These are phyloP conservation scores for Neurospora cerealis DNA, from an alignment of 495 filamentous ascomycete species.

Conservation along the genomic window DNA sequence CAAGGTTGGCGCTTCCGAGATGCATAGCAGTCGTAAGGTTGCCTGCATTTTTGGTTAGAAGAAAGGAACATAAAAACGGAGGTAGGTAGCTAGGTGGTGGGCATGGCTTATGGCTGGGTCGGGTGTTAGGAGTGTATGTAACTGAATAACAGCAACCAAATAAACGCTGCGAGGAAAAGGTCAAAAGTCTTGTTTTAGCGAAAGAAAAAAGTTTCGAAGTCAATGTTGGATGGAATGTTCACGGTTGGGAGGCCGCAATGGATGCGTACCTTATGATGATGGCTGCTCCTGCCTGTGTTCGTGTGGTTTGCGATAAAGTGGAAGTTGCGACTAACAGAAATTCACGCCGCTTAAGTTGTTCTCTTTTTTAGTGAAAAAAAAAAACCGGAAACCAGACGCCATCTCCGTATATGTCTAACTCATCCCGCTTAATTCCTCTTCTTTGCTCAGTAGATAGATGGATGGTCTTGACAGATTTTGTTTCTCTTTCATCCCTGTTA, in stretches of 20 bases:
- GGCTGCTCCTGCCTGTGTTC: not conserved
- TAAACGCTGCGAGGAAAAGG: not conserved
- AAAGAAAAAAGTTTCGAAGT: not conserved
- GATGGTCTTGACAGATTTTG: not conserved
- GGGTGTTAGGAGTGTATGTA: not conserved
- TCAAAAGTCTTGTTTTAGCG: not conserved
- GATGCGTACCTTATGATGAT: not conserved
- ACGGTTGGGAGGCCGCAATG: not conserved
- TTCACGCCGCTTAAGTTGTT: not conserved
- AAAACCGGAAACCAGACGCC: not conserved
- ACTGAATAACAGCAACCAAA: not conserved
- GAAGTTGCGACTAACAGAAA: not conserved
- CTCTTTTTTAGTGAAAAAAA: not conserved
- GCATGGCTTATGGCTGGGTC: not conserved
- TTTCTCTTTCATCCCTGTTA: not conserved
- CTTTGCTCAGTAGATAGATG: not conserved
- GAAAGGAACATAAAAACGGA: not conserved
- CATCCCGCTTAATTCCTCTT: not conserved
- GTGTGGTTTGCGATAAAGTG: not conserved
- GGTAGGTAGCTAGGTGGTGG: not conserved
- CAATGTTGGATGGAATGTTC: not conserved
- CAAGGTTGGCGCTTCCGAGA: slow-evolving; percentile 68
- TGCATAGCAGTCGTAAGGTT: slow-evolving; percentile 83
- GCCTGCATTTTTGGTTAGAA: slow-evolving; percentile 62
- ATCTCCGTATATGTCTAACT: not conserved